phyloP scores from a whole-genome alignment of 2,329 filamentous ascomycete species.

The Saccharata proteae region DNA sequence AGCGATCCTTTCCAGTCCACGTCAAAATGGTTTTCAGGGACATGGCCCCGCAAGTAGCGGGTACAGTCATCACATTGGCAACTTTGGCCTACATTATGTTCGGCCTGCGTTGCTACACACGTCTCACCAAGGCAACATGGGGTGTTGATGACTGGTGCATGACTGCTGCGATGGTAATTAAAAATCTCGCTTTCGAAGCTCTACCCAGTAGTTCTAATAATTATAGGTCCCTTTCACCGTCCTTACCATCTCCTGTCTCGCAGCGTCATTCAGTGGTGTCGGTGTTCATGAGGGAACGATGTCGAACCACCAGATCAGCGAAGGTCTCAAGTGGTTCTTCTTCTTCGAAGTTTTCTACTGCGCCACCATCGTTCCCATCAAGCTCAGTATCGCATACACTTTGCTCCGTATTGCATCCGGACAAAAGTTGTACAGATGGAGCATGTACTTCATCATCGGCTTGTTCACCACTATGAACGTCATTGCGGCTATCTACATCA shows the following conservation, averaged over 20 bases:
- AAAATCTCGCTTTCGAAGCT: no score
- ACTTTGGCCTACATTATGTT: constrained; percentile 12
- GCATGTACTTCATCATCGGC: constrained; percentile 17
- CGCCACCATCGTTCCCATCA: constrained; percentile 23
- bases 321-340: constrained; percentile 22
- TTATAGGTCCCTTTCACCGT: constrained; percentile 16
- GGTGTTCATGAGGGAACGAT: constrained; percentile 18
- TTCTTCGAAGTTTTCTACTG: constrained; percentile 27
- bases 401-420: constrained; percentile 22
- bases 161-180: constrained; percentile 11
- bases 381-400: constrained; percentile 26
- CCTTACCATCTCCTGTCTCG: constrained; percentile 16
- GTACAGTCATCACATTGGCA: constrained; percentile 12
- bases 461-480: constrained; percentile 21
- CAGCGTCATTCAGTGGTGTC: constrained; percentile 20
- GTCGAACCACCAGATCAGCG: constrained; percentile 10
- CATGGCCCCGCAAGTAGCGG: constrained; percentile 12
- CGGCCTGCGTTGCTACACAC: constrained; percentile 12
- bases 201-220: no score
- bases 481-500: constrained; percentile 23
- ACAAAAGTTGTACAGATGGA: constrained; percentile 15
- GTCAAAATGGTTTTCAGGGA: constrained; percentile 7
- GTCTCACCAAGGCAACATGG: constrained; percentile 13
- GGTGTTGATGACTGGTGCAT: constrained; percentile 22
- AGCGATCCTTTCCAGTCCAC: no score